A percentile compares a stretch with the other conserved stretches of the same genome.
Conservation (phyloP, 306 rosid species). For the Oemleria cerasiformis region DNA sequence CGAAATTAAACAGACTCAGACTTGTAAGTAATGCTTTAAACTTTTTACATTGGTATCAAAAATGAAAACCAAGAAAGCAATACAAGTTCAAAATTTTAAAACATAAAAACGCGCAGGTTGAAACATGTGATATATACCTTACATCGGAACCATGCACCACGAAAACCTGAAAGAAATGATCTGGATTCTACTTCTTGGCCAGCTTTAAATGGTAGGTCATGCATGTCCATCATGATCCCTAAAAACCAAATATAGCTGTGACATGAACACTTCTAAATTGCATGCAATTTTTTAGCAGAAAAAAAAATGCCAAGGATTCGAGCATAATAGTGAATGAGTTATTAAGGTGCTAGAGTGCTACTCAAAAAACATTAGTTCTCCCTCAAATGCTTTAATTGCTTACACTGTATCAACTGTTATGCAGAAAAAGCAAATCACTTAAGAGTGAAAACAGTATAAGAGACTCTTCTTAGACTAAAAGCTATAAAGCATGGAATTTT, state of each 20-base stretch:
- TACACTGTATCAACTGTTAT: neutral
- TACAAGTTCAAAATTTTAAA: neutral
- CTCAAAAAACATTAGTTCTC: too few species aligned
- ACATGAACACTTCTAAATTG: neutral
- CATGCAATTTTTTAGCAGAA: neutral
- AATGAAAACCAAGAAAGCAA: neutral
- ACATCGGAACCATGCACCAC: slow-evolving; percentile 88
- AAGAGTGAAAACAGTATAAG: neutral
- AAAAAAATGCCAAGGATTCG: neutral
- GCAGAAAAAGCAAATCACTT: neutral
- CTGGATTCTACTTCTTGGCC: slow-evolving; percentile 57
- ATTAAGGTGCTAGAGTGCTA: neutral
- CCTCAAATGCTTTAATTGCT: neutral
- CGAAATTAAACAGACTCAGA: neutral
- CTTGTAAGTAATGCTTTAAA: neutral
- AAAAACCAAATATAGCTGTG: slow-evolving; percentile 13
- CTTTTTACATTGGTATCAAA: neutral
- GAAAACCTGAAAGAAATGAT: slow-evolving; percentile 53
- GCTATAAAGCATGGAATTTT: neutral
- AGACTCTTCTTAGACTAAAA: neutral
- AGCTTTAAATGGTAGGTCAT: slow-evolving; percentile 47
- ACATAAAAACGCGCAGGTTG: neutral
- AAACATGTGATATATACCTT: slow-evolving; percentile 45
- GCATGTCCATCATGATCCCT: slow-evolving; percentile 24
- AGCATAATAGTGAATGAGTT: neutral